These are phyloP conservation scores for Metschnikowia hibisci DNA, from an alignment of 805 yeast genomes.

Conservation along the genomic window DNA sequence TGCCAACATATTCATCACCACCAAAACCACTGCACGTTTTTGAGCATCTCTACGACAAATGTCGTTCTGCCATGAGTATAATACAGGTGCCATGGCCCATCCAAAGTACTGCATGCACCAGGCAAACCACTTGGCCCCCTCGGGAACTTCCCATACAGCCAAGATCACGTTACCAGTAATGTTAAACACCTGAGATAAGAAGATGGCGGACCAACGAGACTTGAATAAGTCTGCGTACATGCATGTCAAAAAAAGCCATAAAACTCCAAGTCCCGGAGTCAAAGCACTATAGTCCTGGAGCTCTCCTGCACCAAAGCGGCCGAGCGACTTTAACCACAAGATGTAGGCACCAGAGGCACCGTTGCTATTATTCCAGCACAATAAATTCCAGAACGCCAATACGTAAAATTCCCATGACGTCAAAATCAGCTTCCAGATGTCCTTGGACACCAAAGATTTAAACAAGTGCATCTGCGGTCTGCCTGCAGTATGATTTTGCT, in stretches of 20 bases:
- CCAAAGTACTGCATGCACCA: conserved; percentile 57
- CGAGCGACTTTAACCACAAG: conserved; percentile 48
- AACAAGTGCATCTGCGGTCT: conserved; percentile 16
- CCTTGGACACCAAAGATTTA: conserved; percentile 16
- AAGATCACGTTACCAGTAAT: conserved; percentile 50
- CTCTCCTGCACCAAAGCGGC: conserved; percentile 25
- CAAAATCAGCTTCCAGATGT: conserved; percentile 51
- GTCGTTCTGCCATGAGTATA: conserved; percentile 57
- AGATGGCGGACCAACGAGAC: conserved; percentile 49
- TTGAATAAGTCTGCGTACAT: conserved; percentile 35
- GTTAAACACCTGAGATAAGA: conserved; percentile 52
- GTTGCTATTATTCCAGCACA: conserved; percentile 62
- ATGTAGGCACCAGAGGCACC: conserved; percentile 52
- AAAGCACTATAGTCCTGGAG: conserved; percentile 43
- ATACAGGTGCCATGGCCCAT: conserved; percentile 61
- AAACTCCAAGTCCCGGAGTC: conserved; percentile 42
- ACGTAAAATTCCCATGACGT: conserved; percentile 60
- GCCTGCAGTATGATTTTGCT: conserved; percentile 18
- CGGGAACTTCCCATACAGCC: conserved; percentile 57
- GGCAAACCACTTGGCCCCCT: conserved; percentile 62
- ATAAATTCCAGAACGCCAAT: conserved; percentile 49
- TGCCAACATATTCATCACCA: conserved; percentile 51
- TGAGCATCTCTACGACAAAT: conserved; percentile 55
- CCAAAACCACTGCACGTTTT: conserved; percentile 53
- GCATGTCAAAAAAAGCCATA: conserved; percentile 38